Percentiles rank a stretch among this genome's conserved stretches.
phyloP scores from a whole-genome alignment of 176 grass and related monocot species.

The Oryza glumipatula region DNA sequence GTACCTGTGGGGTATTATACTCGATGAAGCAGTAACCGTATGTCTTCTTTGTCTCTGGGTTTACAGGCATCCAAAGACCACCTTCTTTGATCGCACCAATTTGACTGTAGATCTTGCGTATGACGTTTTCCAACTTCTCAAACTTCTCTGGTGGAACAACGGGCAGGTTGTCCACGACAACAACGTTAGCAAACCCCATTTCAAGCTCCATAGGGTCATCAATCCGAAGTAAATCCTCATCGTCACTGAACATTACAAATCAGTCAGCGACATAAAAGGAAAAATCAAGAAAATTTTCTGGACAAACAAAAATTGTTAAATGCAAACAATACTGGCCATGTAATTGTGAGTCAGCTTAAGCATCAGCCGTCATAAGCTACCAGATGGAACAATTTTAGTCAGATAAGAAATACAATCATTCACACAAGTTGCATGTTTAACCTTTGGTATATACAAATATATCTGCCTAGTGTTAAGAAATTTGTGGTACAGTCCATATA shows the following conservation, averaged over 20 bases:
- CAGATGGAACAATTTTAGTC: not conserved
- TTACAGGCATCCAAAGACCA: conserved; percentile 86
- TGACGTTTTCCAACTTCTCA: conserved; percentile 80
- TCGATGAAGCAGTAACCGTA: conserved; percentile 90
- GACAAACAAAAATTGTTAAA: not conserved
- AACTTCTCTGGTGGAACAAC: conserved; percentile 83
- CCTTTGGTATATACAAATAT: not conserved
- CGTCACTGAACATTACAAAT: conserved; percentile 56
- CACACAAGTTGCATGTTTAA: not conserved
- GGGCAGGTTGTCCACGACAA: conserved; percentile 82
- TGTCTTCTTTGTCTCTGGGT: conserved; percentile 75
- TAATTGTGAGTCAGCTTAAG: not conserved
- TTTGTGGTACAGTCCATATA: not conserved
- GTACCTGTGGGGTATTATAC: conserved; percentile 77
- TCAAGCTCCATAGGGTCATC: conserved; percentile 80
- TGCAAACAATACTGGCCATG: not conserved
- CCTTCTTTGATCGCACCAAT: conserved; percentile 79
- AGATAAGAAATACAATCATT: not conserved
- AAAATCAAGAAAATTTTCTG: not conserved
- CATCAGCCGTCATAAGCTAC: not conserved
- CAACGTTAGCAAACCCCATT: conserved; percentile 61
- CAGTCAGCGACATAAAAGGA: not conserved
- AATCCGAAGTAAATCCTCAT: conserved; percentile 65
- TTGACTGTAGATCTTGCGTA: conserved; percentile 84
- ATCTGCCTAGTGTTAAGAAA: not conserved